Conservation (phyloP, 2,329 filamentous ascomycete genomes). For the Gnomoniopsis smithogilvyi region DNA sequence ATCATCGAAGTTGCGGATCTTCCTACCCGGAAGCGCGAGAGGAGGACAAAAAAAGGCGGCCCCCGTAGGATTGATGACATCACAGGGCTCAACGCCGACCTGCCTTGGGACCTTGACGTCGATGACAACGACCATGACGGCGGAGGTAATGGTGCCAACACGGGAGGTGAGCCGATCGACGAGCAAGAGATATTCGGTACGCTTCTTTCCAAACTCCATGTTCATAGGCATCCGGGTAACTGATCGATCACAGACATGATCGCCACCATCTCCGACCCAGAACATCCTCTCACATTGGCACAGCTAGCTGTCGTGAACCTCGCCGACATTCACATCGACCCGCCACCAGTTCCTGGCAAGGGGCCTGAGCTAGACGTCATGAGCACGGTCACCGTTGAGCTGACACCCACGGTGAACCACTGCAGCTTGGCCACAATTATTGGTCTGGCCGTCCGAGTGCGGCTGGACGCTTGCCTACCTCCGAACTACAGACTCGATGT, state of each 20-base stretch:
- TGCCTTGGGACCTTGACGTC: conserved; percentile 24
- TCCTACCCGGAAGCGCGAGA: conserved; percentile 68
- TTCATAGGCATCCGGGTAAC: conserved; percentile 19
- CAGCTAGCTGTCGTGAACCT: conserved; percentile 93
- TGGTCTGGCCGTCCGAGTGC: conserved; percentile 85
- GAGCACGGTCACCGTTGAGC: conserved; percentile 77
- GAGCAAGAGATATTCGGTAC: conserved; percentile 94
- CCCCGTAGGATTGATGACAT: conserved; percentile 46
- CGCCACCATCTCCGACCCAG: conserved; percentile 90
- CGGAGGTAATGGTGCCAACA: conserved; percentile 45
- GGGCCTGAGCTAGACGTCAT: conserved; percentile 50
- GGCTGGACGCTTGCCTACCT: conserved; percentile 85
- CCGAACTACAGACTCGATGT: conserved; percentile 92
- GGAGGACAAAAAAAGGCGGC: conserved; percentile 33
- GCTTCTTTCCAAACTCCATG: neutral
- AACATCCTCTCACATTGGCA: conserved; percentile 91
- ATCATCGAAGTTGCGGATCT: conserved; percentile 87
- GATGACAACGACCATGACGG: conserved; percentile 26
- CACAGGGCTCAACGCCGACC: conserved; percentile 41
- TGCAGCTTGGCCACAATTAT: conserved; percentile 97
- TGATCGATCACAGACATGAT: conserved; percentile 71
- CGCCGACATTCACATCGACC: conserved; percentile 81
- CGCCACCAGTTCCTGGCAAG: conserved; percentile 56
- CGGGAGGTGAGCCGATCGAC: conserved; percentile 80
- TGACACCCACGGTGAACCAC: conserved; percentile 95